These are phyloP conservation scores for Trapa incisa DNA, from an alignment of 345 rosid genomes.

Conservation along the genomic window DNA sequence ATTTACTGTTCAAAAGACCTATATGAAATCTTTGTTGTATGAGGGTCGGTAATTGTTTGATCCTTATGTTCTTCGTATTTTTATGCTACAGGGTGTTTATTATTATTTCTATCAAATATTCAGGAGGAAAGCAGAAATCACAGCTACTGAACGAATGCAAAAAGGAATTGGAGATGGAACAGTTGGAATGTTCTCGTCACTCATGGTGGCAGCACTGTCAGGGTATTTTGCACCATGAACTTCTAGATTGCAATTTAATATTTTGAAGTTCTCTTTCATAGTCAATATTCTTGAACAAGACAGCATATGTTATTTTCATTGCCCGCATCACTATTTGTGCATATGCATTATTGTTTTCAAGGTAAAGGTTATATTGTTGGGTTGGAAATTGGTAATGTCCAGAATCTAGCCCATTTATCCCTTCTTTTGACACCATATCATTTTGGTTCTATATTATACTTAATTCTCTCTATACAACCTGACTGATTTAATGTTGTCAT, in stretches of 20 bases:
- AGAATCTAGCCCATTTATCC: not conserved
- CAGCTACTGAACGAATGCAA: conserved; percentile 42
- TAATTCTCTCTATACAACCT: not conserved
- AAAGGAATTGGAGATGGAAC: conserved; percentile 87
- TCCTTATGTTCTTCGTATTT: conserved; percentile 25
- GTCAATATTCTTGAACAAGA: not conserved
- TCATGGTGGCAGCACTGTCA: conserved; percentile 80
- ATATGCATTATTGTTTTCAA: not conserved
- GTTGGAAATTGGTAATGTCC: not conserved
- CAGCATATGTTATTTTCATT: not conserved
- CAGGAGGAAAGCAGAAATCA: conserved; percentile 74
- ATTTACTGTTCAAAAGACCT: not conserved
- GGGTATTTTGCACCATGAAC: conserved; percentile 40
- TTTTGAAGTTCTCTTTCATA: not conserved
- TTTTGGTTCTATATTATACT: not conserved
- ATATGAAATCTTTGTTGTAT: not conserved
- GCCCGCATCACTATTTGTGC: not conserved
- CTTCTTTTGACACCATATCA: not conserved
- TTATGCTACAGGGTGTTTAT: conserved; percentile 89
- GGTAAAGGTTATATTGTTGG: not conserved
- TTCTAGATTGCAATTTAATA: not conserved
- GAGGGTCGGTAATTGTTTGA: not conserved
- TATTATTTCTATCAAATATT: conserved; percentile 99
- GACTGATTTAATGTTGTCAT: not conserved
- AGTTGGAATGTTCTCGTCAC: conserved; percentile 90